Conservation (phyloP, 805 yeast species). For the Saccharomyces kudriavzevii region DNA sequence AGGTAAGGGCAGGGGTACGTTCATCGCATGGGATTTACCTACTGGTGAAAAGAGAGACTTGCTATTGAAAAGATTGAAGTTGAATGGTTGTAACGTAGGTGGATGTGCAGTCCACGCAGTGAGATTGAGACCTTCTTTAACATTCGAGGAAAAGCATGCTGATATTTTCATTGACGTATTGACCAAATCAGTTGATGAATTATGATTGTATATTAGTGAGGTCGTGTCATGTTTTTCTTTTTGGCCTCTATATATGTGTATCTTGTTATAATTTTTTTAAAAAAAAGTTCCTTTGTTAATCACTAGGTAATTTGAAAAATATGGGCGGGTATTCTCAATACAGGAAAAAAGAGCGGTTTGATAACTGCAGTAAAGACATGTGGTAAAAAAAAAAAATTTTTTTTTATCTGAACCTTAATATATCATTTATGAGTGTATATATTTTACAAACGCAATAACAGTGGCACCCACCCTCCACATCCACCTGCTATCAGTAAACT, state of each 20-base stretch:
- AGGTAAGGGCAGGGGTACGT: slow-evolving; percentile 57
- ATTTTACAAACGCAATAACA: neutral
- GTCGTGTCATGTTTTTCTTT: neutral
- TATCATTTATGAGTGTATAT: neutral
- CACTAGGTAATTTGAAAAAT: neutral
- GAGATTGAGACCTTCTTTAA: slow-evolving; percentile 58
- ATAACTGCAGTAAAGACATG: neutral
- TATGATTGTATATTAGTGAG: slow-evolving; percentile 5
- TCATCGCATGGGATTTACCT: slow-evolving; percentile 56
- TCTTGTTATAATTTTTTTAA: neutral
- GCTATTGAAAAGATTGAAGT: slow-evolving; percentile 39
- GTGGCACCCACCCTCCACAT: neutral
- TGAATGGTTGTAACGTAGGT: slow-evolving; percentile 55
- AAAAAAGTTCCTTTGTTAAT: neutral
- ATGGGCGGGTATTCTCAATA: neutral
- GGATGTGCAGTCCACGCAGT: slow-evolving; percentile 56
- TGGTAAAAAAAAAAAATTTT: neutral
- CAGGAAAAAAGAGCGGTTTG: neutral
- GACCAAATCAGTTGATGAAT: slow-evolving; percentile 26
- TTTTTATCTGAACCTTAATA: neutral
- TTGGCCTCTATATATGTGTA: neutral
- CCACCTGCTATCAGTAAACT: neutral
- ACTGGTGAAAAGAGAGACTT: slow-evolving; percentile 38
- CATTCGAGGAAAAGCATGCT: slow-evolving; percentile 54
- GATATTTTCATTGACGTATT: slow-evolving; percentile 44